Percentiles rank a stretch among this genome's conserved stretches.
phyloP scores from a whole-genome alignment of 202 grass and related monocot species.

The Elaeis oleifera region DNA sequence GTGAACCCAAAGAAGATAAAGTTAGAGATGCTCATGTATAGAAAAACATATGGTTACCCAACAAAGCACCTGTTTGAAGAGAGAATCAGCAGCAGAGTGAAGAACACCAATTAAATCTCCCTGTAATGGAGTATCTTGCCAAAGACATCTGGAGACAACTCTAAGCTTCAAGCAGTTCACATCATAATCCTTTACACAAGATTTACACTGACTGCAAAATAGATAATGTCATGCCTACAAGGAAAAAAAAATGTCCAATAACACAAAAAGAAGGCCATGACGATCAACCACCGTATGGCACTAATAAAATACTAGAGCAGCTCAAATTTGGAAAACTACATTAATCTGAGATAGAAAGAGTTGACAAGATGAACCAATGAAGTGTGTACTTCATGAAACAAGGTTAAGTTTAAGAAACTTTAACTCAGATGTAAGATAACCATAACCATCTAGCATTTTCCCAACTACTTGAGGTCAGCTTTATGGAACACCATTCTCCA shows the following conservation, averaged over 20 bases:
- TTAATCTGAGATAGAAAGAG: too few relatives aligned
- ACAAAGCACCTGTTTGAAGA: constrained; percentile 78
- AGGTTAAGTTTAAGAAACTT: too few relatives aligned
- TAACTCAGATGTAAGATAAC: too few relatives aligned
- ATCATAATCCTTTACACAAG: constrained; percentile 56
- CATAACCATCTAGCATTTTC: too few relatives aligned
- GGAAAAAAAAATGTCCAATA: neutral
- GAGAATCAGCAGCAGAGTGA: constrained; percentile 51
- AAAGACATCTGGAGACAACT: constrained; percentile 63
- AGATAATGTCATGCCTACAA: neutral
- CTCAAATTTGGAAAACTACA: too few relatives aligned
- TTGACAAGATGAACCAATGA: too few relatives aligned
- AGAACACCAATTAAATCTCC: constrained; percentile 46
- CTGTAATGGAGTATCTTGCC: constrained; percentile 43
- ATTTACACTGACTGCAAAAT: constrained; percentile 43
- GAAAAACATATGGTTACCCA: constrained; percentile 18
- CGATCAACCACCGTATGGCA: too few relatives aligned
- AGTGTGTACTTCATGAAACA: too few relatives aligned
- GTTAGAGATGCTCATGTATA: too few relatives aligned
- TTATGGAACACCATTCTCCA: too few relatives aligned
- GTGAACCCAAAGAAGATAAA: neutral
- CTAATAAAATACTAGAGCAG: too few relatives aligned
- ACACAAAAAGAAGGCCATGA: neutral
- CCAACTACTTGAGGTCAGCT: too few relatives aligned
- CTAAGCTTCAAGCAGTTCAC: constrained; percentile 60